Evolutionary conservation across 2,329 filamentous ascomycete genomes (phyloP), one percentile per base, ranked within the genome.

Genomic region (Coleophoma eucalyptorum): DNA sequence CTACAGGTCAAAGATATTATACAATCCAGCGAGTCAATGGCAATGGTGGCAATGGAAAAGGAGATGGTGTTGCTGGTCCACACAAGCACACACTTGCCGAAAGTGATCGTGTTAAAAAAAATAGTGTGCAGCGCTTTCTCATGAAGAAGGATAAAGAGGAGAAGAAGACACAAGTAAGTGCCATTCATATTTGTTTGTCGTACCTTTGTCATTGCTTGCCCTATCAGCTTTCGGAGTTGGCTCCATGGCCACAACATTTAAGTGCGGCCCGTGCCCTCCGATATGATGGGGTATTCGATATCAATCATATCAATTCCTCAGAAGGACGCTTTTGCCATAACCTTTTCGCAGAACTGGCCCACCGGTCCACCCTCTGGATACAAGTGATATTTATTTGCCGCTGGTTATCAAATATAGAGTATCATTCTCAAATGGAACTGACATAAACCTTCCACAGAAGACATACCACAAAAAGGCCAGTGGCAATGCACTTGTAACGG

Each of bases 21-120:
- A 90, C 87, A 0, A 84, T 91, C 43, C 87, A 91, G 62, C 76
- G 87, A 37, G 87, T 91, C 6, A 90, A 91, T 67, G 87, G 87
- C 0, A 90, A 88, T 61, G 86, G 85, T 1, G 83, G 79, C 0
- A 89, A 89, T 62, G 86, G 84, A 3, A 87, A 87, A 65, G 79
- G 80, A 7, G 86, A 89, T 57, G 84, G 83, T 6, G 77, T 86
- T 42, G 77, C 81, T 18, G 86, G 86, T 8, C 83, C 84, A n/a
- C 89, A 93, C 65, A 86, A 86, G 59, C 89, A 92, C 66, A 79
- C 79, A 0, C 68, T 93, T 7, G 81, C 81, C 49, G 86, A 86
- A 59, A 91, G 87, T 60, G 89, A 92, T 63, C 80, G 84, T 54
- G 86, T 92, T 34, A 92, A 92, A 72, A 91, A 89, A 72, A 91